These are phyloP conservation scores for Curvularia hawaiiensis DNA, from an alignment of 2,329 filamentous ascomycete genomes.

Conservation along the genomic window DNA sequence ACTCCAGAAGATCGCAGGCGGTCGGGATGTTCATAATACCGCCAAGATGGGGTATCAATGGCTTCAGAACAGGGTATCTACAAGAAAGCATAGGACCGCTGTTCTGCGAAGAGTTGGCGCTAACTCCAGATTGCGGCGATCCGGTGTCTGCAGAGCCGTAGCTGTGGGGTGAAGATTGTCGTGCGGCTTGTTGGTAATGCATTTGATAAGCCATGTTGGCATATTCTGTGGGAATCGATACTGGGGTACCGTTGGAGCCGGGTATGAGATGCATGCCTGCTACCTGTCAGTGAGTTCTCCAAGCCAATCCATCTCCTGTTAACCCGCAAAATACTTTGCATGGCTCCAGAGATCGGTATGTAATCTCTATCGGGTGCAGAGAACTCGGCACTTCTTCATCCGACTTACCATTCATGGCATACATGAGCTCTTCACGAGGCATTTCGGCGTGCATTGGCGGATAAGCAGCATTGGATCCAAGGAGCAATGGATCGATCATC, in stretches of 20 bases:
- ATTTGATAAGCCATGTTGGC: conserved; percentile 41
- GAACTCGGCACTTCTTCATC: neutral
- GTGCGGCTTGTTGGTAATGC: conserved; percentile 34
- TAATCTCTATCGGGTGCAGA: neutral
- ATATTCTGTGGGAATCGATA: conserved; percentile 39
- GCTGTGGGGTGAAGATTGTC: conserved; percentile 43
- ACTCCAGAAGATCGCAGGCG: conserved; percentile 86
- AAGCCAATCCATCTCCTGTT: neutral
- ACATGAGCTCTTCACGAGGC: conserved; percentile 44
- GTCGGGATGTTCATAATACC: conserved; percentile 78
- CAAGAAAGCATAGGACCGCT: conserved; percentile 32
- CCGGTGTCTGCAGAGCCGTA: conserved; percentile 45
- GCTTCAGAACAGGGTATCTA: conserved; percentile 84
- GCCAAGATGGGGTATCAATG: conserved; percentile 79
- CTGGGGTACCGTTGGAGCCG: conserved; percentile 32
- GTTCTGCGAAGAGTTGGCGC: conserved; percentile 41
- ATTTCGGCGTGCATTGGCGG: conserved; percentile 41
- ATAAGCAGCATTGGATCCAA: conserved; percentile 38
- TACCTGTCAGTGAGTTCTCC: conserved; percentile 9
- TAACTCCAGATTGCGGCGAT: conserved; percentile 44
- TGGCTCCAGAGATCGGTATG: neutral
- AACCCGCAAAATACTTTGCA: neutral
- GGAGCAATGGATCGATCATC: conserved; percentile 45
- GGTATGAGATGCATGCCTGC: conserved; percentile 41
- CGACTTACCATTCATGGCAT: conserved; percentile 38